Percentiles rank a stretch among this genome's conserved stretches.
These are phyloP conservation scores for Coix lacrymajobi DNA, from an alignment of 176 grass and related monocot genomes.

Conservation along the genomic window DNA sequence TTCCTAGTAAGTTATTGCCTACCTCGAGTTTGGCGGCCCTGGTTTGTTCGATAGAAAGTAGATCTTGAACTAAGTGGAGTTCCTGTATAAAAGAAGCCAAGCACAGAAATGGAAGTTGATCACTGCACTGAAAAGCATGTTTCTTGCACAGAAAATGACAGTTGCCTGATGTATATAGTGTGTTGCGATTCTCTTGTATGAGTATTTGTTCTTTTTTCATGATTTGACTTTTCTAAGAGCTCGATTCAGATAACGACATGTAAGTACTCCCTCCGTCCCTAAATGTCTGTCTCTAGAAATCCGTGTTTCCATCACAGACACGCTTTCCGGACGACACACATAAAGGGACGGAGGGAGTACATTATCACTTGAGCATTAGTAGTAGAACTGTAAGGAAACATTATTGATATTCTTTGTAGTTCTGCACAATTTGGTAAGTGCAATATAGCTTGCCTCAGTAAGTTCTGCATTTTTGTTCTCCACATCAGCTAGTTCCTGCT, in stretches of 20 bases:
- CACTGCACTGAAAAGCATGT: background rate
- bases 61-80: conserved; percentile 50
- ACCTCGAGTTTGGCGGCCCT: conserved; percentile 93
- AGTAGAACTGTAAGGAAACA: background rate
- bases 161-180: background rate
- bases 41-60: conserved; percentile 59
- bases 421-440: background rate
- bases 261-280: too few species aligned
- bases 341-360: too few species aligned
- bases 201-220: background rate
- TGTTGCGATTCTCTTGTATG: background rate
- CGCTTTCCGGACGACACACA: too few species aligned
- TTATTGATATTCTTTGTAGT: background rate
- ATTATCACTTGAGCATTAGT: background rate
- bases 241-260: too few species aligned
- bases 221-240: background rate
- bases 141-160: conserved; percentile 10
- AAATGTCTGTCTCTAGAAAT: too few species aligned
- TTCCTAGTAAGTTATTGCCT: background rate
- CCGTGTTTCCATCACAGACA: too few species aligned
- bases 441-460: conserved; percentile 53
- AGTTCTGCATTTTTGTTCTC: conserved; percentile 73
- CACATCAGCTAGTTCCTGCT: conserved; percentile 67
- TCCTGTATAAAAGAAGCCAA: conserved; percentile 55
- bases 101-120: background rate